A percentile compares a stretch with the other conserved stretches of the same genome.
Conservation (phyloP, 2,329 filamentous ascomycete genomes). For the Sporothrix dimorphospora region DNA sequence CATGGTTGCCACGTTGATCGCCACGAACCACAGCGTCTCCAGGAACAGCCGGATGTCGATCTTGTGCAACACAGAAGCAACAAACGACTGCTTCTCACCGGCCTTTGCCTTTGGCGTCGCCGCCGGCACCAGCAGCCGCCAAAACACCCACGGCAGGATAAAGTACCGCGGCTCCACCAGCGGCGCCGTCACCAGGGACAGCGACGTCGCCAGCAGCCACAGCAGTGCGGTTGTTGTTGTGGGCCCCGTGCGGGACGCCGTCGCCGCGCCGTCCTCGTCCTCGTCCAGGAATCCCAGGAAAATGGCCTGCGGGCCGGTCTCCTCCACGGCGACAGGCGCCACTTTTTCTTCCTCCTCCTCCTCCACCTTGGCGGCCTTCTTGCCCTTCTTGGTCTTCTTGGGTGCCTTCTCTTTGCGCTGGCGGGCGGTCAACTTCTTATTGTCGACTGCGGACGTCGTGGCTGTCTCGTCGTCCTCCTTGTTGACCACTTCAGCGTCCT, state of each 20-base stretch:
- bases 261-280: conserved; percentile 36
- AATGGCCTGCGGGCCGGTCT: neutral
- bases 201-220: conserved; percentile 67
- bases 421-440: neutral
- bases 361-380: neutral
- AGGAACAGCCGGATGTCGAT: conserved; percentile 54
- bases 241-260: conserved; percentile 40
- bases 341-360: neutral
- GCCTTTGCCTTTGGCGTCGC: conserved; percentile 30
- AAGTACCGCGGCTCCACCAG: conserved; percentile 96
- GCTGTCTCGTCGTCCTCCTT: neutral
- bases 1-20: conserved; percentile 67
- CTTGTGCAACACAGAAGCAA: conserved; percentile 31
- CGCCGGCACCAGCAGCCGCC: conserved; percentile 76
- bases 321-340: neutral
- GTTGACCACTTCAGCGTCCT: neutral
- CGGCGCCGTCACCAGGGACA: conserved; percentile 85
- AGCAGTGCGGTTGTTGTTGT: conserved; percentile 58
- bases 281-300: conserved; percentile 34
- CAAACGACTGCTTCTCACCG: neutral
- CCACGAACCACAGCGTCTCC: conserved; percentile 71
- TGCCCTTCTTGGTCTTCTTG: conserved; percentile 21
- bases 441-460: neutral
- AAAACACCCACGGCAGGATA: conserved; percentile 92
- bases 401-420: conserved; percentile 2